Base-by-base conservation (phyloP, 371 early-diverging fungal species). In the Syncephalastrum monosporum region DNA sequence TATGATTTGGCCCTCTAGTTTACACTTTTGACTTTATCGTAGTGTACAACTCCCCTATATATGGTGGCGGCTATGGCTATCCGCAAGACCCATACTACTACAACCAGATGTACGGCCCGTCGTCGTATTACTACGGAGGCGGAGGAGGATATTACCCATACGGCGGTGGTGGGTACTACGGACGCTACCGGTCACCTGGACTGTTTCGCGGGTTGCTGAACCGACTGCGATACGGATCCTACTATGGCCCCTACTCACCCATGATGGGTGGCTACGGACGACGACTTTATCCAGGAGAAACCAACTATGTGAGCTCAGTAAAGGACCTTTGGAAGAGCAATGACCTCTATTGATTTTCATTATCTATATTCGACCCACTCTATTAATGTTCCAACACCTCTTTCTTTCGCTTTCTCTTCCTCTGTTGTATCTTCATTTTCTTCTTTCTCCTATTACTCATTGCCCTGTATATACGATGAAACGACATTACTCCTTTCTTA, bases 261-360 rank as follows among this genome's bases (percentile, higher is more conserved):
- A 55, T 45, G 15, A 55, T 44, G 33, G 38, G 38, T 33, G 38
- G 38, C 7, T 54, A 48, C 19, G 46, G 51, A 41, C 46, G 50
- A 24, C 51, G 52, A 41, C 50, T 50, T n/a, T 66, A 53, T 53
- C 61, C 66, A 6, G 53, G 56, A 13, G 66, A 61, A 50, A 45
- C 49, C n/a, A 58, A 66, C 24, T 56, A 58, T 23, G 64, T 64
- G 24, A 66, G 66, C 52, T 56, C 61, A 4, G 56, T 58, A 23
- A 66, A 66, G 49, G 59, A 61, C 16, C 45, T 66, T 10, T 66
- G 66, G 66, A 66, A 66, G 47, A 54, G 55, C 23, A 55, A 66
- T 38, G 54, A 54, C 14, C n/a, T 47, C 41, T 59, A 61, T 47
- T 66, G 48, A 58, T 42, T 38, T n/a, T 27, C 10, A 6, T 41